Conservation (phyloP, 2,329 filamentous ascomycete genomes). For the Pseudogymnoascus verrucosus region DNA sequence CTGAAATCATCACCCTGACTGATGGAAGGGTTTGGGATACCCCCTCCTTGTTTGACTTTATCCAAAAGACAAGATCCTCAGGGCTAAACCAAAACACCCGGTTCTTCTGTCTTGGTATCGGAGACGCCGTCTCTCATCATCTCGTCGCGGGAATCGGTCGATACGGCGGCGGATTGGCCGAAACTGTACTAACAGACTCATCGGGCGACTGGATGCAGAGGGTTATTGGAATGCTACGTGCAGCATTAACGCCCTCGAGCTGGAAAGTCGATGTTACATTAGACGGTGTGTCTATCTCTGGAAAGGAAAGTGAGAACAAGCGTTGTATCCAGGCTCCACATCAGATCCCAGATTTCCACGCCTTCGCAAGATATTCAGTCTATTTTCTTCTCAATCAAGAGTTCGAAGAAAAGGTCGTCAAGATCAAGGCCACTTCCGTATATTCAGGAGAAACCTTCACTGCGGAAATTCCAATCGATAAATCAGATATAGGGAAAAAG, state of each 20-base stretch:
- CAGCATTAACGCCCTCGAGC: constrained; percentile 11
- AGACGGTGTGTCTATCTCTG: neutral
- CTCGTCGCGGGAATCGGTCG: constrained; percentile 47
- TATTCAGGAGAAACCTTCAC: constrained; percentile 2
- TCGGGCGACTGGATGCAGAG: constrained; percentile 9
- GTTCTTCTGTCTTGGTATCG: constrained; percentile 49
- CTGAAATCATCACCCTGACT: constrained; percentile 48
- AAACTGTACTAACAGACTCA: constrained; percentile 40
- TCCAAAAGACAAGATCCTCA: constrained; percentile 21
- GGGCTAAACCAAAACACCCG: constrained; percentile 32
- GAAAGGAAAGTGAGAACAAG: neutral
- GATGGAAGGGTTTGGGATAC: constrained; percentile 47
- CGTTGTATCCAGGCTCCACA: constrained; percentile 10
- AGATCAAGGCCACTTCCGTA: constrained; percentile 4
- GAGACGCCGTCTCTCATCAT: constrained; percentile 40
- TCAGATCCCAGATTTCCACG: constrained; percentile 10
- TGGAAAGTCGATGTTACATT: constrained; percentile 7
- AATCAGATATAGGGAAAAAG: neutral
- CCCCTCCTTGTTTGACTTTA: constrained; percentile 35
- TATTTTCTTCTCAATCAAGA: constrained; percentile 11
- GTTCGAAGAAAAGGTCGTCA: neutral
- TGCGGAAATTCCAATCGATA: constrained; percentile 5
- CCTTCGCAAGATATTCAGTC: constrained; percentile 10
- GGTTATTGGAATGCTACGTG: constrained; percentile 10
- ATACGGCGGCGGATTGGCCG: constrained; percentile 50